Base-by-base conservation (phyloP, 805 yeast genomes). In the Hanseniaspora lachancei region DNA sequence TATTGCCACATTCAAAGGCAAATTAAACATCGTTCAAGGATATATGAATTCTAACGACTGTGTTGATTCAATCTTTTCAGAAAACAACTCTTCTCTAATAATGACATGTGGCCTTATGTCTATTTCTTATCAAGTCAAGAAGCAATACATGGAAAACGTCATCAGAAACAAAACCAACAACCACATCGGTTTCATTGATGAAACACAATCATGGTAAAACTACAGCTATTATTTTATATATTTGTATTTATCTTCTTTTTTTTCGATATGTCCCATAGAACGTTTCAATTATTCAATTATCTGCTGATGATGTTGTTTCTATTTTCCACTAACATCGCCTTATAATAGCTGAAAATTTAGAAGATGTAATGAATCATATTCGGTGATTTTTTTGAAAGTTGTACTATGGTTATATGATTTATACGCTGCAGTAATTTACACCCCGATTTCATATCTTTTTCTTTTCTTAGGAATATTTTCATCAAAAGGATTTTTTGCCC, bases 121-220 rank as follows among this genome's bases (percentile, higher is more conserved):
- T 12, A 70, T 80, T 72, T 82, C 79, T 47, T 86, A 81, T 62
- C 75, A 72, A 36, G 61, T 78, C 23, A 71, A 85, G 63, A 68
- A 69, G 55, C 59, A 69, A 7, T 74, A 78, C 18, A 68, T 68
- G 16, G 64, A 70, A 29, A 66, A 70, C 57, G 61, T 63, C n/a
- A 23, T 24, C 12, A 58, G 64, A 13, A 27, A 57, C 64, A 18
- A 60, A 58, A 49, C 40, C 5, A 65, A 63, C 2, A 71, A 74
- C 54, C 68, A 81, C 59, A 70, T 80, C n/a, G 84, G 80, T 54
- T 71, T 75, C 58, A 72, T 70, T 60, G 85, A 80, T 64, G 80
- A 79, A 61, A 65, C 80, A 49, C 84, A 81, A 67, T 74, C 73
- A 16, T 80, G 85, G 86, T 74, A 56, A 62, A 27, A 27, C 29